These are phyloP conservation scores for Morella rubra DNA, from an alignment of 306 rosid genomes.

Conservation along the genomic window DNA sequence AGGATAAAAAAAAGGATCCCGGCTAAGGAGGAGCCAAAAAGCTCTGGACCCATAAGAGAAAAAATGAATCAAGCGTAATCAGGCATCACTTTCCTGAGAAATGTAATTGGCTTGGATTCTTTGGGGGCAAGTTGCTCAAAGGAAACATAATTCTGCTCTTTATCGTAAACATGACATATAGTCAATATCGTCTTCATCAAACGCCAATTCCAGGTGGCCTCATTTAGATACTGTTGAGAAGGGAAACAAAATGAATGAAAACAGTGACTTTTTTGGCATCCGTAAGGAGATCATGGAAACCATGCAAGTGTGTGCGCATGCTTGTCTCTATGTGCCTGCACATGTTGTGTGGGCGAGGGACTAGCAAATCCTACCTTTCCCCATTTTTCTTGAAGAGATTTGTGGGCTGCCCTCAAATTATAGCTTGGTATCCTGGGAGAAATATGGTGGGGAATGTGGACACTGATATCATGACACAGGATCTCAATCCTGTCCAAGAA, in stretches of 20 bases:
- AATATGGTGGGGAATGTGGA: slow-evolving; percentile 89
- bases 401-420: slow-evolving; percentile 80
- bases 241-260: slow-evolving; percentile 25
- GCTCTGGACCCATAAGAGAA: slow-evolving; percentile 28
- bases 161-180: slow-evolving; percentile 76
- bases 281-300: neutral
- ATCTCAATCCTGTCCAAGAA: slow-evolving; percentile 71
- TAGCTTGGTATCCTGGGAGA: slow-evolving; percentile 92
- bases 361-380: slow-evolving; percentile 63
- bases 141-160: slow-evolving; percentile 65
- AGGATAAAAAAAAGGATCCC: slow-evolving; percentile 10
- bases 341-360: neutral
- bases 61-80: slow-evolving; percentile 59
- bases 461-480: slow-evolving; percentile 83
- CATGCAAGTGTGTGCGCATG: neutral
- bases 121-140: slow-evolving; percentile 70
- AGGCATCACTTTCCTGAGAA: slow-evolving; percentile 83
- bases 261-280: slow-evolving; percentile 13
- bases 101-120: slow-evolving; percentile 67
- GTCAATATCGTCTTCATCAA: slow-evolving; percentile 94
- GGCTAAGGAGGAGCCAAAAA: slow-evolving; percentile 29
- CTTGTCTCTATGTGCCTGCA: neutral
- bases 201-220: slow-evolving; percentile 91
- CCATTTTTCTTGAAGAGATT: slow-evolving; percentile 82
- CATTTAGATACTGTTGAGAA: slow-evolving; percentile 67